Evolutionary conservation across 768 basidiomycete species (phyloP).

Genomic region (Tulasnella calospora): DNA sequence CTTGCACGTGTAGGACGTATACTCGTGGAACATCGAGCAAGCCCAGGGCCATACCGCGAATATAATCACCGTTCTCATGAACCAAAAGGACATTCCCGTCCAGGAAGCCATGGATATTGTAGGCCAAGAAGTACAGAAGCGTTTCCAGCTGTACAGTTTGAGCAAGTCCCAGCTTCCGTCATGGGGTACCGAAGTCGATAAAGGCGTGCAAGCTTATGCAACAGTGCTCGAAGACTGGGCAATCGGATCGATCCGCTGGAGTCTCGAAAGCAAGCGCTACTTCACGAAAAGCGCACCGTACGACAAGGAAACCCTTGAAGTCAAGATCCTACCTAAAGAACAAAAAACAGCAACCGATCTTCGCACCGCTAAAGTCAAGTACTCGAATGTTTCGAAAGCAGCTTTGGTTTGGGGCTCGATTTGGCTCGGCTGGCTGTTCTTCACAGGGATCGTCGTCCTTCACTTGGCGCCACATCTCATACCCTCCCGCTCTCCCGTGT

Average conservation of each 20-base stretch:
- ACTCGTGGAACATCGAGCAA: conserved; percentile 47
- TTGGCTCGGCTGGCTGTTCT: background rate
- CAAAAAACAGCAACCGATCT: conserved; percentile 5
- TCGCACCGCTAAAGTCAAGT: background rate
- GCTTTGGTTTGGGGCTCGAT: background rate
- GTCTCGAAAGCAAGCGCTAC: conserved; percentile 23
- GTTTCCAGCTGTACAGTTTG: background rate
- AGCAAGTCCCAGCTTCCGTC: conserved; percentile 16
- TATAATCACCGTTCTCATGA: conserved; percentile 19
- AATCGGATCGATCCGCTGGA: conserved; percentile 20
- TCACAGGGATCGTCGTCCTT: background rate
- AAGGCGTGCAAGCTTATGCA: conserved; percentile 8
- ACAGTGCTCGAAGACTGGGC: conserved; percentile 20
- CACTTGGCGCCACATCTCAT: background rate
- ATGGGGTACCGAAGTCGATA: conserved; percentile 13
- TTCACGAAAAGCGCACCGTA: conserved; percentile 21
- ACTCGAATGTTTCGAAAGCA: background rate
- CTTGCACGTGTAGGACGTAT: conserved; percentile 48
- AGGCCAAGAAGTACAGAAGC: background rate
- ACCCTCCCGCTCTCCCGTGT: background rate
- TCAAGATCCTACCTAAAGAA: conserved; percentile 1
- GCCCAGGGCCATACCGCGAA: conserved; percentile 18
- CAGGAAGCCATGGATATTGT: conserved; percentile 23
- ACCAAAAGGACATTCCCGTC: background rate
- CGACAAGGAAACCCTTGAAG: background rate